Evolutionary conservation across 2,329 filamentous ascomycete species (phyloP).

Genomic region (Periconia sp.): DNA sequence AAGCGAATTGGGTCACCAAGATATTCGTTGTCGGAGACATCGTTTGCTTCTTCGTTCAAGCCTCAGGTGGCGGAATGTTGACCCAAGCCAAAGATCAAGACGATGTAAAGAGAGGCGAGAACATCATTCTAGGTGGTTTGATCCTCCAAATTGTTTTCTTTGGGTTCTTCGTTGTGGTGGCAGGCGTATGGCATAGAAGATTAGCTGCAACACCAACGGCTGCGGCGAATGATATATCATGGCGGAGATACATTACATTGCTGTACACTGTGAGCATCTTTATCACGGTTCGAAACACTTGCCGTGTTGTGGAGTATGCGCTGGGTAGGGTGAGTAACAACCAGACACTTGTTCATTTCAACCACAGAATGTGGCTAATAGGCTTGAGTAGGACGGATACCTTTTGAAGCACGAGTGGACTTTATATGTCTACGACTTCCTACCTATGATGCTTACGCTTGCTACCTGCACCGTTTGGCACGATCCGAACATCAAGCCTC

Average conservation of each 20-base stretch:
- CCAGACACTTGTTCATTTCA: background rate
- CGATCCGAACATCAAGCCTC: conserved; percentile 20
- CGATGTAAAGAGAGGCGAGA: conserved; percentile 45
- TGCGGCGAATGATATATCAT: conserved; percentile 22
- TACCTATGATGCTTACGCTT: conserved; percentile 18
- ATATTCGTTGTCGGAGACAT: conserved; percentile 61
- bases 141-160: conserved; percentile 63
- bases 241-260: conserved; percentile 38
- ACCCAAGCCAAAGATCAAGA: conserved; percentile 21
- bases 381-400: conserved; percentile 15
- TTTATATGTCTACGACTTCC: conserved; percentile 22
- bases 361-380: background rate
- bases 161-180: conserved; percentile 59
- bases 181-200: conserved; percentile 55
- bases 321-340: conserved; percentile 18
- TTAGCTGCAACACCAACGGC: conserved; percentile 38
- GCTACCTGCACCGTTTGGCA: conserved; percentile 17
- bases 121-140: conserved; percentile 60
- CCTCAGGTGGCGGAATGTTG: conserved; percentile 52
- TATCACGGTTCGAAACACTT: conserved; percentile 53
- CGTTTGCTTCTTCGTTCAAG: conserved; percentile 57
- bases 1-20: conserved; percentile 53
- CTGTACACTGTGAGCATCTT: conserved; percentile 47
- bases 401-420: conserved; percentile 19
- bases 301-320: conserved; percentile 54